Conservation (phyloP, 2,329 filamentous ascomycete species). For the Leptographium flavum region DNA sequence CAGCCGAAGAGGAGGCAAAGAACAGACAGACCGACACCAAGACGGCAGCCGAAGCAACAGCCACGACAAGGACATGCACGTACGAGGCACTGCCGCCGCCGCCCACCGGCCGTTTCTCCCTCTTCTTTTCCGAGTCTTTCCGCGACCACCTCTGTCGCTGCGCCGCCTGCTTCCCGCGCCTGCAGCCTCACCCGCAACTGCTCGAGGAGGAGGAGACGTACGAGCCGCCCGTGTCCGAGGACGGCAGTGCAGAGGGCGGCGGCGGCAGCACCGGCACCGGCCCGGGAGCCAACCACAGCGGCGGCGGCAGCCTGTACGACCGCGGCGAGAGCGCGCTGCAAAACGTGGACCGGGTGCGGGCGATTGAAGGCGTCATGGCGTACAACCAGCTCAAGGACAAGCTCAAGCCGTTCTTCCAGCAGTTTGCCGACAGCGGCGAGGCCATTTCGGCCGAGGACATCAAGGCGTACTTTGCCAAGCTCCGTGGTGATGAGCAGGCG, state of each 20-base stretch:
- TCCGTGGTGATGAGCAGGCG: conserved; percentile 72
- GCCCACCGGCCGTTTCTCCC: conserved; percentile 50
- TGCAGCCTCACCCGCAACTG: conserved; percentile 62
- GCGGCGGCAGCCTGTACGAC: conserved; percentile 67
- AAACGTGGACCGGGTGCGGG: conserved; percentile 81
- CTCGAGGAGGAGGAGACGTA: conserved; percentile 92
- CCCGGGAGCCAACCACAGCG: conserved; percentile 39
- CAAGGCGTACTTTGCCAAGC: conserved; percentile 87
- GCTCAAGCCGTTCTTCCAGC: conserved; percentile 85
- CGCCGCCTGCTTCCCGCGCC: conserved; percentile 58
- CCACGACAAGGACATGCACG: conserved; percentile 34
- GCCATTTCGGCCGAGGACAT: conserved; percentile 90
- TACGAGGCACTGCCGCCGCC: conserved; percentile 40
- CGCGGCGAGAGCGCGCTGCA: conserved; percentile 84
- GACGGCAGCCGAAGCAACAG: conserved; percentile 2
- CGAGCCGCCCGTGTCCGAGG: conserved; percentile 72
- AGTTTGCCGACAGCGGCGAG: conserved; percentile 82
- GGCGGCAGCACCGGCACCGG: conserved; percentile 38
- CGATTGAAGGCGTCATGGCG: conserved; percentile 94
- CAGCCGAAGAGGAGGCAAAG: not conserved
- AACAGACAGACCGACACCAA: conserved; percentile 5
- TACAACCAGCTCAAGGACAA: conserved; percentile 95
- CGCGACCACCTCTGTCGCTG: conserved; percentile 75
- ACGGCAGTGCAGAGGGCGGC: conserved; percentile 38
- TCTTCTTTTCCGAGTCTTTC: conserved; percentile 72